A percentile compares a stretch with the other conserved stretches of the same genome.
Evolutionary conservation across 2,329 filamentous ascomycete genomes (phyloP).

Genomic region (Fusarium concolor): DNA sequence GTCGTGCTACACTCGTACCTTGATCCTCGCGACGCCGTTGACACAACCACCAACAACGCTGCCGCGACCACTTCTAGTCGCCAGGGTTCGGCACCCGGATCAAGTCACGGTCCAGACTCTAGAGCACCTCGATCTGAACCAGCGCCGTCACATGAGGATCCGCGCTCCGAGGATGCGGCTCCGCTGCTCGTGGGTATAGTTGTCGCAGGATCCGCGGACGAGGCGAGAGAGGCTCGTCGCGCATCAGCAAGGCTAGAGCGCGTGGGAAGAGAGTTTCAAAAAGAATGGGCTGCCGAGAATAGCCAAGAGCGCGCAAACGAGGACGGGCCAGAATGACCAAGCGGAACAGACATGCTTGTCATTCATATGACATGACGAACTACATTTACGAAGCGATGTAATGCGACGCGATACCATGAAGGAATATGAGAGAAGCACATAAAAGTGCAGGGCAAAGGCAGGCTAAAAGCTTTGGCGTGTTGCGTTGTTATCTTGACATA

Average conservation of each 20-base stretch:
- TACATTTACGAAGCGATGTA: constrained; percentile 44
- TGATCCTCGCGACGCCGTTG: constrained; percentile 51
- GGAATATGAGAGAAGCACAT: constrained; percentile 5
- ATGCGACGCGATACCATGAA: constrained; percentile 35
- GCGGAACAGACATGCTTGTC: constrained; percentile 4
- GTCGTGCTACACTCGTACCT: constrained; percentile 61
- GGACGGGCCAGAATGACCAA: constrained; percentile 44
- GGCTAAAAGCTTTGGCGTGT: constrained; percentile 7
- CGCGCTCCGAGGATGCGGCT: constrained; percentile 51
- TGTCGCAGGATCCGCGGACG: constrained; percentile 61
- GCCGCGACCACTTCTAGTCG: constrained; percentile 18
- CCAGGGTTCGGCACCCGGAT: constrained; percentile 32
- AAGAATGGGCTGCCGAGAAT: constrained; percentile 58
- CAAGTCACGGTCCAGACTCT: constrained; percentile 28
- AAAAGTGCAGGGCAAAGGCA: background rate
- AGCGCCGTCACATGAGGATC: constrained; percentile 28
- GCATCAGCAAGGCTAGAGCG: constrained; percentile 65
- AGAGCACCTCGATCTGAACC: constrained; percentile 31
- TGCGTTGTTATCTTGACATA: constrained; percentile 1
- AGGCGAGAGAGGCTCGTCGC: constrained; percentile 63
- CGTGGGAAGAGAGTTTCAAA: constrained; percentile 66
- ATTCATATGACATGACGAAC: constrained; percentile 27
- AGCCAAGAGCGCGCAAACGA: constrained; percentile 42
- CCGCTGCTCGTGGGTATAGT: constrained; percentile 68
- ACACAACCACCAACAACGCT: constrained; percentile 26